Conservation (phyloP, 2,329 filamentous ascomycete species). For the Arthrobotrys musiformis region DNA sequence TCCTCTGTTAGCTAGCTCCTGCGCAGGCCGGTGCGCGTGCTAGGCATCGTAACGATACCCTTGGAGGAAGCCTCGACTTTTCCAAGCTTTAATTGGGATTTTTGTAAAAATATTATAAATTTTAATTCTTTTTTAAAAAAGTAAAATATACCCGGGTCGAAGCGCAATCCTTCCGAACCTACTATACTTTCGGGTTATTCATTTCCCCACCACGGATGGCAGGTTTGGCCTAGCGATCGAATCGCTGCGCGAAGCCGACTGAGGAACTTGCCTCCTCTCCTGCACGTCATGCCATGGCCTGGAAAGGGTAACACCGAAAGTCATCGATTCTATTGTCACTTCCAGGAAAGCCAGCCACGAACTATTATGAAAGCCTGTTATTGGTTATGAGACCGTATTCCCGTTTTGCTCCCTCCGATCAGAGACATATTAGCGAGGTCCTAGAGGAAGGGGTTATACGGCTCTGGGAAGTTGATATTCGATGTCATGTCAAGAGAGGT, state of each 20-base stretch:
- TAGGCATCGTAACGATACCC: slow-evolving; percentile 28
- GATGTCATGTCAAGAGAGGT: background rate
- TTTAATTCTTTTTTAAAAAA: background rate
- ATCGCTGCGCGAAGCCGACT: background rate
- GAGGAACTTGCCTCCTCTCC: background rate
- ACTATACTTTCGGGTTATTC: slow-evolving; percentile 27
- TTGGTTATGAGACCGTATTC: slow-evolving; percentile 6
- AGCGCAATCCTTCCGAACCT: slow-evolving; percentile 9
- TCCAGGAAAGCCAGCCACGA: slow-evolving; percentile 26
- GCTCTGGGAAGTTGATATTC: slow-evolving; percentile 29
- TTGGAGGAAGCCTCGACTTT: background rate
- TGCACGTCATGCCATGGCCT: slow-evolving; percentile 31
- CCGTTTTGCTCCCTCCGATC: slow-evolving; percentile 30
- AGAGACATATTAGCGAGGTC: slow-evolving; percentile 36
- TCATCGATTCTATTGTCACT: background rate
- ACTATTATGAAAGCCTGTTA: background rate
- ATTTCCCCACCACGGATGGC: slow-evolving; percentile 12
- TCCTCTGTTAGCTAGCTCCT: background rate
- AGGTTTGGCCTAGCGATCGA: slow-evolving; percentile 2
- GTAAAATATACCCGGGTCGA: background rate
- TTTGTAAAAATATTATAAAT: slow-evolving; percentile 25
- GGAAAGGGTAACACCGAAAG: slow-evolving; percentile 16
- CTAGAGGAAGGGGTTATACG: slow-evolving; percentile 16
- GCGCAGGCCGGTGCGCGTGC: slow-evolving; percentile 1
- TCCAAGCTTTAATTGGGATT: background rate